Base-by-base conservation (phyloP, 2,329 filamentous ascomycete species). In the Pestalotiopsis sp. region DNA sequence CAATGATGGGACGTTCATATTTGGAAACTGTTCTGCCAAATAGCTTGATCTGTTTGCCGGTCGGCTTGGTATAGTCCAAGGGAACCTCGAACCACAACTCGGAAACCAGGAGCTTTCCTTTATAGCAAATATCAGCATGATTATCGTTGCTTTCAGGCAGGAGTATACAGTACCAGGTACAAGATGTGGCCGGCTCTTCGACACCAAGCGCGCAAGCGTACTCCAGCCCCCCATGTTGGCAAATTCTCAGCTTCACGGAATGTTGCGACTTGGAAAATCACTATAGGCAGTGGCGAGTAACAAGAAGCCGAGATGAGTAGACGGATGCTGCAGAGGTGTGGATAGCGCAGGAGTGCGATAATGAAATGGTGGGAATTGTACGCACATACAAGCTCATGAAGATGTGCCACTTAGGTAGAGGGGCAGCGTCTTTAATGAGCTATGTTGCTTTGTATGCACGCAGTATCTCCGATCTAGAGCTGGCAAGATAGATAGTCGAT, bases 1-100 rank as follows among this genome's bases (percentile, higher is more conserved):
- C 80, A 57, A 85, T 86, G 68, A 91, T 87, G 57, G 88, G 87
- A 31, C 83, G 85, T 72, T 94, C 90, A 68, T 90, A 83, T 73
- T 90, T 92, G 66, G 87, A 84, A 17, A 91, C 92, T 66, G 88
- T 91, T 65, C 94, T 91, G 41, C 88, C 94, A 79, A 97, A 98
- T 45, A 98, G 84, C 67, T 88, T 89, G 70, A 98, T 85, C 4
- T 84, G 89, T 62, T 87, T 88, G 38, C 85, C 82, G 3, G 83
- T 77, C 1, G 90, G 89, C 67, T 90, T 87, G 70, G 82, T 81
- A 80, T 97, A 92, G 82, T 97, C 92, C 70, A 93, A 86, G 3
- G 95, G 94, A 12, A 97, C 94, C 73, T 93, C 87, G 80, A 97
- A 97, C 83, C 94, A 92, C 75, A 95, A 87, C 78, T 97, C 94